Evolutionary conservation across 176 grass and related monocot species (phyloP).

Genomic region (Bonia amplexicaulis): DNA sequence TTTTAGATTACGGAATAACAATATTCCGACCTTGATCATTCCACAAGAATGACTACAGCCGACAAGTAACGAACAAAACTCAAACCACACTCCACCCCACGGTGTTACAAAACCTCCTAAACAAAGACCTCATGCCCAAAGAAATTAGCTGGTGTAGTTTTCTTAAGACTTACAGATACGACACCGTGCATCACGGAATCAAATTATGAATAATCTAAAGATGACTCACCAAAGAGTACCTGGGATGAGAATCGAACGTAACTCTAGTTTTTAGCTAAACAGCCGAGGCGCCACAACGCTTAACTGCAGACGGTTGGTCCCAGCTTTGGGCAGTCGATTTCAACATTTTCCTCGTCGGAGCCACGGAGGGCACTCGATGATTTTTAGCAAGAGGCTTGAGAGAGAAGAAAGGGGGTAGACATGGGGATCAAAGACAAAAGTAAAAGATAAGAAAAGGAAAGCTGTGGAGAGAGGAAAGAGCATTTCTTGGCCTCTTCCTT

Average conservation of each 20-base stretch:
- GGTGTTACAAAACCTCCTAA: no score
- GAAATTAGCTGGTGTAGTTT: background rate
- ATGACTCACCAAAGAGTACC: background rate
- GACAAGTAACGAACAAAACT: no score
- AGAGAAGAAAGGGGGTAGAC: slow-evolving; percentile 32
- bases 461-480: background rate
- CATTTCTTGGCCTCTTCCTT: slow-evolving; percentile 36
- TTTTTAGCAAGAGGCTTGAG: slow-evolving; percentile 26
- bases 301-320: background rate
- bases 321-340: background rate
- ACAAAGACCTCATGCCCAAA: no score
- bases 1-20: no score
- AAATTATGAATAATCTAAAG: background rate
- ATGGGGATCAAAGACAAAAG: slow-evolving; percentile 52
- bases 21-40: no score
- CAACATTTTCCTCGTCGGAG: background rate
- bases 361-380: background rate
- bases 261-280: background rate
- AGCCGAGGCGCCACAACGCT: background rate
- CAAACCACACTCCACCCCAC: no score
- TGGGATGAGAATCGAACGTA: no score
- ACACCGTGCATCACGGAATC: background rate
- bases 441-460: slow-evolving; percentile 30
- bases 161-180: background rate
- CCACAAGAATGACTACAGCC: no score